Percentiles rank a stretch among this genome's conserved stretches.
Conservation (phyloP, 2,329 filamentous ascomycete genomes). For the Verticillium albo-atrum region DNA sequence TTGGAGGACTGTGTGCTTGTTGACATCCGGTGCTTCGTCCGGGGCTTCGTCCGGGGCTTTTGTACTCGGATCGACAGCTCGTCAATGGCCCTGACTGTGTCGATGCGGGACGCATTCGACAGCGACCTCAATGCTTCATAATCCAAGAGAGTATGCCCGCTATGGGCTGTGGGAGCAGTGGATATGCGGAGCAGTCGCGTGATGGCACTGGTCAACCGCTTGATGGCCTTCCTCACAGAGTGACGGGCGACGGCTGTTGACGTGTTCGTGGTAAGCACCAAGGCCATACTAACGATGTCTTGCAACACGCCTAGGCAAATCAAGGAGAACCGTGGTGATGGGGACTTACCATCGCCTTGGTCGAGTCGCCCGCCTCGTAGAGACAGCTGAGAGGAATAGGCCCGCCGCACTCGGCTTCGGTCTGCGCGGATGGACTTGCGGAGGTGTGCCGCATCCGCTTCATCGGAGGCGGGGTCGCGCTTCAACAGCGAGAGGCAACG, state of each 20-base stretch:
- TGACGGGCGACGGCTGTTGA: constrained; percentile 30
- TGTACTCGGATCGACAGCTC: constrained; percentile 36
- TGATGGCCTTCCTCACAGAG: constrained; percentile 34
- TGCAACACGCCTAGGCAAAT: constrained; percentile 6
- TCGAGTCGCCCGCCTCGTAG: constrained; percentile 35
- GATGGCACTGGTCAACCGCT: constrained; percentile 37
- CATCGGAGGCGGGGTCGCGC: constrained; percentile 1
- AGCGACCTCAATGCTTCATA: constrained; percentile 42
- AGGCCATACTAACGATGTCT: not conserved
- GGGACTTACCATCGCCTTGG: constrained; percentile 41
- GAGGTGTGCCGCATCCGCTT: constrained; percentile 18
- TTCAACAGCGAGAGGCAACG: constrained; percentile 39
- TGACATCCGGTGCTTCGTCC: not conserved
- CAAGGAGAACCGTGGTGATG: not conserved
- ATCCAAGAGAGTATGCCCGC: constrained; percentile 30
- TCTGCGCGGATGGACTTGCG: constrained; percentile 32
- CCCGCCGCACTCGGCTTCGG: constrained; percentile 33
- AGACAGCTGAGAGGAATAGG: constrained; percentile 36
- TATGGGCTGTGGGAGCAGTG: constrained; percentile 23
- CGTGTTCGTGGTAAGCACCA: not conserved
- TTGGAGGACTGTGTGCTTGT: not conserved
- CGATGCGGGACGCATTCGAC: constrained; percentile 41
- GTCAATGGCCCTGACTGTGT: constrained; percentile 45
- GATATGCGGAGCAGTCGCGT: constrained; percentile 25
- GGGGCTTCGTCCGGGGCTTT: constrained; percentile 8